Base-by-base conservation (phyloP, 1,139 yeast genomes). In the Protomyces arabidopsidicola region DNA sequence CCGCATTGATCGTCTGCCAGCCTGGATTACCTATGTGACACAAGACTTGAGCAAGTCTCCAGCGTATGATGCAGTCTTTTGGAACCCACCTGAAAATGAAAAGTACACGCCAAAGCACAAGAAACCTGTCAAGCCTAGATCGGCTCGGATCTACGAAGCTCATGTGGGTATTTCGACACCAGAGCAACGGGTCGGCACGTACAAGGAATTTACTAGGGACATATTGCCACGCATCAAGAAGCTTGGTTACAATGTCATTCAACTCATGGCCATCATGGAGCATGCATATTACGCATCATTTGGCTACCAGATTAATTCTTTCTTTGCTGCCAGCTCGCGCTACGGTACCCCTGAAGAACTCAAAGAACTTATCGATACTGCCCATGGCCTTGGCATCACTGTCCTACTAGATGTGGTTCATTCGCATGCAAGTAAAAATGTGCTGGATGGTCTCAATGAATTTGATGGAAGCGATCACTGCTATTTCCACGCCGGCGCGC, bases 201-300 rank as follows among this genome's bases (percentile, higher is more conserved):
- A 91, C 75, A 84, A 83, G 70, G 95, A 93, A 73, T 93, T 93
- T 74, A 88, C 97, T 24, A 69, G 78, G 55, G 85, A 88, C 68
- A 80, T 90, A 18, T 79, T 93, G 67, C 98, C 98, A n/a, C 80
- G 87, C 54, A 88, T 93, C 70, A 84, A 84, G 70, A 82, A 85
- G 68, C 79, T 91, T 68, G 98, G 97, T 27, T 93, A 93, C 75
- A 90, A 93, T 73, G 86, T 96, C 6, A 87, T 93, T 70, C 98
- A 93, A 75, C 80, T 93, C 72, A 93, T 93, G 98, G 97, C 98
- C 0, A 82, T 93, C 60, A 93, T 93, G 98, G 98, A 93, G 75
- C 98, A 93, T 74, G 98, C 98, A 0, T 93, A 93, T 75, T 93
- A 93, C 73, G 98, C 98, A 1, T 89, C 96, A 0, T 93, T 93